Evolutionary conservation across 2,329 filamentous ascomycete genomes (phyloP).

Genomic region (Calonectria fujianensis): DNA sequence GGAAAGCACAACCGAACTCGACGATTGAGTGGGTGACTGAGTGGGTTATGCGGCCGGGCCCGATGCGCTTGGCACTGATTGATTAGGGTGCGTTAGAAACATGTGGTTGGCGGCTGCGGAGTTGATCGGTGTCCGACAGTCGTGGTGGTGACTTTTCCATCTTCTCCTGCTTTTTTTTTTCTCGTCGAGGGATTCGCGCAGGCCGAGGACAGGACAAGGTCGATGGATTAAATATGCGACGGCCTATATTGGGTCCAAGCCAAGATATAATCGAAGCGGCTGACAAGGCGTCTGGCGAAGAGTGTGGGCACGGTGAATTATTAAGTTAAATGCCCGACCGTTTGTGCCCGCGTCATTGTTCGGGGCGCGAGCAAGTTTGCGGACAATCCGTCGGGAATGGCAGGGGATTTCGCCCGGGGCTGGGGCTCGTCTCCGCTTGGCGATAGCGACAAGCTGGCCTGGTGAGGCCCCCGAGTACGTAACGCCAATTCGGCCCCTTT

Average conservation of each 20-base stretch:
- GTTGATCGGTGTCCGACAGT: not conserved
- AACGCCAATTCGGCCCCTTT: not conserved
- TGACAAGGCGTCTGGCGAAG: not conserved
- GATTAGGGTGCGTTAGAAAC: not conserved
- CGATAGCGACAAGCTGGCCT: not conserved
- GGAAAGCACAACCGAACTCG: not conserved
- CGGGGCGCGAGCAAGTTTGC: not conserved
- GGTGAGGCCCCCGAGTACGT: not conserved
- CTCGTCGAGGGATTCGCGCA: not conserved
- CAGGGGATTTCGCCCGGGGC: not conserved
- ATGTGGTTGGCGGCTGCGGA: not conserved
- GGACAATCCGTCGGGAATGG: constrained; percentile 8
- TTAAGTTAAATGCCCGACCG: not conserved
- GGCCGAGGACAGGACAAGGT: not conserved
- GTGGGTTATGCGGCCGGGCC: not conserved
- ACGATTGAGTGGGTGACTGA: not conserved
- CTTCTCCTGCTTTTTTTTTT: not conserved
- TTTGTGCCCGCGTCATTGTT: not conserved
- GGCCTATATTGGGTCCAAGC: not conserved
- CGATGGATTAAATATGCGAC: not conserved
- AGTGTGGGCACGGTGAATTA: constrained; percentile 19
- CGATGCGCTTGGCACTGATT: not conserved
- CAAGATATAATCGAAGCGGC: not conserved
- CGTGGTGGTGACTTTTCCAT: not conserved
- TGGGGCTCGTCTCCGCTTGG: not conserved